phyloP scores from a whole-genome alignment of 495 filamentous ascomycete species.

The Tuber brumale region DNA sequence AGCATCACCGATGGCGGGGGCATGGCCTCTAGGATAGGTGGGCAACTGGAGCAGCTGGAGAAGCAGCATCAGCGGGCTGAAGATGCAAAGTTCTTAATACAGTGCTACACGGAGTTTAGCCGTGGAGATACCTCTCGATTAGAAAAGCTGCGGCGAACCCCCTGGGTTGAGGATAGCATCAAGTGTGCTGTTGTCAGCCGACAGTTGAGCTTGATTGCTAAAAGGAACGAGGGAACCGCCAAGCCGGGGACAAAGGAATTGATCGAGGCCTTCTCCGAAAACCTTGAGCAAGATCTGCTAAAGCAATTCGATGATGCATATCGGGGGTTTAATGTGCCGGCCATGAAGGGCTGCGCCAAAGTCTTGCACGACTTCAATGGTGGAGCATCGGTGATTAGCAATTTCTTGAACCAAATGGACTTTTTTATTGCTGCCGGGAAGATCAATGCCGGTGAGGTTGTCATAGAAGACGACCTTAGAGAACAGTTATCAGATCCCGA shows the following conservation, averaged over 20 bases:
- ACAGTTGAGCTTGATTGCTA: slow-evolving; percentile 40
- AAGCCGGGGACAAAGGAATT: slow-evolving; percentile 69
- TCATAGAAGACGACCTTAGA: slow-evolving; percentile 47
- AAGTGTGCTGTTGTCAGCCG: slow-evolving; percentile 39
- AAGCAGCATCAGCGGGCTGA: slow-evolving; percentile 79
- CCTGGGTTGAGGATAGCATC: slow-evolving; percentile 41
- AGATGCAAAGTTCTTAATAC: slow-evolving; percentile 89
- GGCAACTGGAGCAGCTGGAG: slow-evolving; percentile 86
- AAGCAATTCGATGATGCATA: slow-evolving; percentile 97
- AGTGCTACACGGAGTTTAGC: slow-evolving; percentile 91
- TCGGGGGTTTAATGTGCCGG: slow-evolving; percentile 83
- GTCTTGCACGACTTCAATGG: slow-evolving; percentile 94
- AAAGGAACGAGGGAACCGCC: slow-evolving; percentile 43
- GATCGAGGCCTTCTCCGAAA: slow-evolving; percentile 95
- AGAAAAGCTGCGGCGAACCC: slow-evolving; percentile 43
- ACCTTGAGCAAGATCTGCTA: slow-evolving; percentile 86
- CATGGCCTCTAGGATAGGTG: slow-evolving; percentile 88
- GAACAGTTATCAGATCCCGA: slow-evolving; percentile 91
- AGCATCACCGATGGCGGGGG: slow-evolving; percentile 61
- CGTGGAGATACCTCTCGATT: slow-evolving; percentile 43
- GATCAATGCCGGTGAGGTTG: slow-evolving; percentile 51
- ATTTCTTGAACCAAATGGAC: slow-evolving; percentile 97
- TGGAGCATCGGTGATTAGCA: slow-evolving; percentile 82
- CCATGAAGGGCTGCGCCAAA: slow-evolving; percentile 84
- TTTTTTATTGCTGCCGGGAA: slow-evolving; percentile 98